A percentile compares a stretch with the other conserved stretches of the same genome.
Conservation (phyloP, 129 eudicot genomes). For the Sambucus nigra region DNA sequence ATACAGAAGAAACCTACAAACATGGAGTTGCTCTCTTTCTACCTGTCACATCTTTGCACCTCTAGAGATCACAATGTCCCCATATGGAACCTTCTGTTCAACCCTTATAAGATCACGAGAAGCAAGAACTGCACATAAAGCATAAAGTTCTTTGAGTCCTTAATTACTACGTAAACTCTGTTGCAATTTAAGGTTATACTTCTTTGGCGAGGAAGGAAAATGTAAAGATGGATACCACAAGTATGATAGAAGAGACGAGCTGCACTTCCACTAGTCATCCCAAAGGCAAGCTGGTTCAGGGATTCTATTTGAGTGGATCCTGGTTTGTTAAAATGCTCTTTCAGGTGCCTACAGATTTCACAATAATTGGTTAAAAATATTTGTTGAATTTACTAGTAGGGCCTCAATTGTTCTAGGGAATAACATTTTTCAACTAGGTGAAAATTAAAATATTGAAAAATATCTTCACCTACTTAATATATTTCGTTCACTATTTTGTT, state of each 20-base stretch:
- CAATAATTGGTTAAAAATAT: not conserved
- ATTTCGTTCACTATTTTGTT: too few relatives aligned
- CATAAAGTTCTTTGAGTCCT: not conserved
- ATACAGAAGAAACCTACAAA: not conserved
- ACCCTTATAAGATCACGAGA: slow-evolving; percentile 47
- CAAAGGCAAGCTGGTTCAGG: slow-evolving; percentile 62
- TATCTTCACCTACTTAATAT: too few relatives aligned
- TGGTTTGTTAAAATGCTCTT: slow-evolving; percentile 70
- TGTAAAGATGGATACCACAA: slow-evolving; percentile 45
- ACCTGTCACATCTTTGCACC: slow-evolving; percentile 66
- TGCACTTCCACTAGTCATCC: slow-evolving; percentile 70
- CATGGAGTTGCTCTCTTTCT: not conserved
- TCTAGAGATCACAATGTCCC: slow-evolving; percentile 60
- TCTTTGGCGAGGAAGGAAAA: not conserved
- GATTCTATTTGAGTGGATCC: slow-evolving; percentile 54
- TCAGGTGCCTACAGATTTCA: slow-evolving; percentile 60
- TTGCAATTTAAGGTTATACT: not conserved
- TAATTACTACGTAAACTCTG: not conserved
- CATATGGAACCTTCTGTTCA: slow-evolving; percentile 56
- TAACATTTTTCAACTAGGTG: too few relatives aligned
- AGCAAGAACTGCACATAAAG: slow-evolving; percentile 65
- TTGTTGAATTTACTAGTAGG: not conserved
- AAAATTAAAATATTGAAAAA: too few relatives aligned
- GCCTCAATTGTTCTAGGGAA: too few relatives aligned
- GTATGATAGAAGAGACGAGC: slow-evolving; percentile 76